Percentiles rank a stretch among this genome's conserved stretches.
These are phyloP conservation scores for Coemansia sp. DNA, from an alignment of 192 early-diverging fungal species.

Conservation along the genomic window DNA sequence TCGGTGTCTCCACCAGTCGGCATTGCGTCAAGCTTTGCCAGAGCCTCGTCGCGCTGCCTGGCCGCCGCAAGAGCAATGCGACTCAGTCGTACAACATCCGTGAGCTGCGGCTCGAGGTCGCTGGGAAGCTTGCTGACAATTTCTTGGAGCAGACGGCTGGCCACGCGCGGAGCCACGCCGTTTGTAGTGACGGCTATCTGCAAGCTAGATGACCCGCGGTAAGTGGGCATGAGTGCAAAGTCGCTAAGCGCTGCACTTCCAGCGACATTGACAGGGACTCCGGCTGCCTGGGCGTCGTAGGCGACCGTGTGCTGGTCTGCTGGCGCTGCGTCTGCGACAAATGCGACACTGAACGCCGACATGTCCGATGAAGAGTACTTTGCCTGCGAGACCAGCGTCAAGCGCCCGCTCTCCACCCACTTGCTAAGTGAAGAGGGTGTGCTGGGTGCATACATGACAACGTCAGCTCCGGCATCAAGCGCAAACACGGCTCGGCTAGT, in stretches of 20 bases:
- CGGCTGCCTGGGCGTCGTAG: conserved; percentile 53
- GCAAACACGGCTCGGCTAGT: conserved; percentile 69
- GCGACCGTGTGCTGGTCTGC: conserved; percentile 36
- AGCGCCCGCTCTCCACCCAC: conserved; percentile 38
- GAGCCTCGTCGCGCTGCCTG: conserved; percentile 39
- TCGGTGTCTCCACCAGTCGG: conserved; percentile 35
- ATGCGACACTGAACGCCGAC: conserved; percentile 31
- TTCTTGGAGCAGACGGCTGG: conserved; percentile 66
- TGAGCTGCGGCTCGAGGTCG: conserved; percentile 63
- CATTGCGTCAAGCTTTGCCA: conserved; percentile 55
- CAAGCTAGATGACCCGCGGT: conserved; percentile 64
- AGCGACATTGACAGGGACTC: conserved; percentile 78
- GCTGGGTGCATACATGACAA: conserved; percentile 60
- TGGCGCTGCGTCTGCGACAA: conserved; percentile 51
- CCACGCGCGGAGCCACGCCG: conserved; percentile 69
- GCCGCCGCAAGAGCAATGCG: conserved; percentile 55
- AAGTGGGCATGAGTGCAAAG: conserved; percentile 78
- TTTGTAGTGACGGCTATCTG: conserved; percentile 83
- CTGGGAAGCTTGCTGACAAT: conserved; percentile 64
- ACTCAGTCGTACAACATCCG: conserved; percentile 60
- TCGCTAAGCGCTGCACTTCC: conserved; percentile 76
- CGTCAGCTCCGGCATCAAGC: conserved; percentile 69
- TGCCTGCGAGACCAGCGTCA: conserved; percentile 7
- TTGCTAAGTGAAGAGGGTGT: conserved; percentile 37
- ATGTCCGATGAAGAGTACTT: conserved; percentile 30